Base-by-base conservation (phyloP, 2,329 filamentous ascomycete genomes). In the Exserohilum rostratum region DNA sequence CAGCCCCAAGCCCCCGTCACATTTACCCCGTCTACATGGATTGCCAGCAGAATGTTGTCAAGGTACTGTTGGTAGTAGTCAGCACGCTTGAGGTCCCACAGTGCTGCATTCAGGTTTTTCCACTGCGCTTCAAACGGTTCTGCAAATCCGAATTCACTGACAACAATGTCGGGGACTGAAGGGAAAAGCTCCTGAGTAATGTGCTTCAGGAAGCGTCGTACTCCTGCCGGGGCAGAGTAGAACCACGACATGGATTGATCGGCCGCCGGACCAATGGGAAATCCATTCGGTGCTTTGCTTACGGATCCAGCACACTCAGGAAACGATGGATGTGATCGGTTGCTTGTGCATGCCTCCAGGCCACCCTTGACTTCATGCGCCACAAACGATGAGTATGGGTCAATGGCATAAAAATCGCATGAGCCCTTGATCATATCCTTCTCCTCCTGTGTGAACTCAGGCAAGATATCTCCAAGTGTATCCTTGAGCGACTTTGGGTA, bases 121-220 rank as follows among this genome's bases (percentile, higher is more conserved):
- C 71, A 70, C 13, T 68, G 58, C 1, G 53, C 62, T 50, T 79
- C 77, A 54, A 77, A 77, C 2, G 76, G 77, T 61, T 79, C 77
- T 2, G 75, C 66, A 53, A 76, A 78, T 1, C 77, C 76, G 39
- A 79, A 78, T 52, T 79, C 77, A 2, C 65, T 70, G 18, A 79
- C 75, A 12, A 76, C 67, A 30, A 79, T 77, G 52, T 77, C 76
- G 0, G 72, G 68, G 25, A 80, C 65, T 1, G 60, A 67, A 2
- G 79, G 79, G 61, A 77, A 79, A 17, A 82, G 73, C 3, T 72
- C 70, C 12, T 71, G 74, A 0, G 77, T 79, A 38, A 80, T 76
- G 40, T 72, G 63, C 33, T 74, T 78, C 50, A 81, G 62, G 65
- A 76, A 79, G 17, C 70, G 67, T 12, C 78, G 69, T 15, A 81